Evolutionary conservation across 441 rosid species (phyloP), one percentile per base, ranked within the genome.

Genomic region (Lepidium campestre): DNA sequence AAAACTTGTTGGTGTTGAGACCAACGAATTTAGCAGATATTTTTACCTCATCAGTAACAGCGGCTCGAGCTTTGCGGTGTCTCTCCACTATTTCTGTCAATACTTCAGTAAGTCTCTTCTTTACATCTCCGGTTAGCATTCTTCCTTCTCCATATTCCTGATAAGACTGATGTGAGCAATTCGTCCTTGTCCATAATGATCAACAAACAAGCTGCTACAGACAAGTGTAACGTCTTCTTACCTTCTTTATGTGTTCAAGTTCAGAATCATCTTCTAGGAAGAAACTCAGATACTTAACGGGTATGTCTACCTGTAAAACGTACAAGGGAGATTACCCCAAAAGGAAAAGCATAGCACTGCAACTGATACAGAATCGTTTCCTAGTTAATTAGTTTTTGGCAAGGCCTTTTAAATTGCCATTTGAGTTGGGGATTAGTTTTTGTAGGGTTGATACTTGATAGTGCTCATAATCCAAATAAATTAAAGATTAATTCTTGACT

Each of bases 61-160:
- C 88, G 66, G 94, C 87, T 36, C 94, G 85, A 42, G 95, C 94
- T 70, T 57, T 72, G 4, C 78, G 85, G 67, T 90, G 98, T 68
- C 97, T 85, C 70, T 90, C 91, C 22, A 93, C 98, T 46, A 88
- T 34, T 76, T 80, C 90, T 10, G 88, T 82, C 80, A 90, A 79
- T 23, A 87, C 92, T 57, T 81, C 81, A 45, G 73, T 78, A 10
- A 93, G 94, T 8, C 81, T 74, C 54, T 86, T 78, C 81, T 90
- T 93, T 67, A 93, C 96, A 62, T 93, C 94, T 56, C 91, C 90
- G 0, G 97, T 90, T 61, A 88, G 82, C 98, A 93, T 86, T 68
- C 84, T 80, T 32, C 98, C 98, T 0, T 84, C 81, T 50, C 88
- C 90, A 74, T 91, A 87, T 45, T 85, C 98, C 98, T 89, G 40